Evolutionary conservation across 1,284 basidiomycete genomes (phyloP).

Genomic region (Sphagnurus paluster): DNA sequence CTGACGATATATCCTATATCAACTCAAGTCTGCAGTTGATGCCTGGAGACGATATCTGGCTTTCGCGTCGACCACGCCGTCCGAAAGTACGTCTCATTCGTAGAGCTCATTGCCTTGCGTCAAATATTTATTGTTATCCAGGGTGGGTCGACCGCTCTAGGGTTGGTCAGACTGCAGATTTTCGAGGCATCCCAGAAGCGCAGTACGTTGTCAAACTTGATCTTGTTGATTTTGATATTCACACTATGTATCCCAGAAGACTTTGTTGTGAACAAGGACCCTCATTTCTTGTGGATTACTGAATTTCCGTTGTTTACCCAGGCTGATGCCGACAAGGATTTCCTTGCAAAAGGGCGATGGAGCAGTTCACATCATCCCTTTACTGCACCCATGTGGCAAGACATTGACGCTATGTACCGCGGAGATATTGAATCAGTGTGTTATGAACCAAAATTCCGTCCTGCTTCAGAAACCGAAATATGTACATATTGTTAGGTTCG

Average conservation of each 20-base stretch:
- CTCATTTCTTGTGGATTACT: conserved; percentile 94
- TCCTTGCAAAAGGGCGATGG: conserved; percentile 84
- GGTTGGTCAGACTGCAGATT: conserved; percentile 70
- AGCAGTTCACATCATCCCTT: conserved; percentile 94
- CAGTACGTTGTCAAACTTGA: conserved; percentile 44
- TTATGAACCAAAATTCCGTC: conserved; percentile 8
- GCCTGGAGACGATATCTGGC: conserved; percentile 47
- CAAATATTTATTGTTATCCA: conserved; percentile 27
- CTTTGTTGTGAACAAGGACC: conserved; percentile 51
- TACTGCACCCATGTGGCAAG: conserved; percentile 92
- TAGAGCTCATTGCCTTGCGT: background rate
- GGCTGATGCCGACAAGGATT: conserved; percentile 86
- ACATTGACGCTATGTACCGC: conserved; percentile 72
- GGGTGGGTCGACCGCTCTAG: conserved; percentile 86
- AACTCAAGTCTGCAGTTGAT: conserved; percentile 36
- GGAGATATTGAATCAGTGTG: conserved; percentile 68
- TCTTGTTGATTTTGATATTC: conserved; percentile 8
- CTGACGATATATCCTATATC: conserved; percentile 26
- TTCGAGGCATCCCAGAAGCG: conserved; percentile 61
- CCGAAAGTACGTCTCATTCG: conserved; percentile 34
- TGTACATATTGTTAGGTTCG: conserved; percentile 56
- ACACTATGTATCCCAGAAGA: conserved; percentile 43
- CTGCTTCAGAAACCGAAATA: conserved; percentile 4
- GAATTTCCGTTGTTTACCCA: conserved; percentile 94
- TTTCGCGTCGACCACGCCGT: conserved; percentile 37